These are phyloP conservation scores for Selenicereus undatus DNA, from an alignment of 148 eudicot species.

Conservation along the genomic window DNA sequence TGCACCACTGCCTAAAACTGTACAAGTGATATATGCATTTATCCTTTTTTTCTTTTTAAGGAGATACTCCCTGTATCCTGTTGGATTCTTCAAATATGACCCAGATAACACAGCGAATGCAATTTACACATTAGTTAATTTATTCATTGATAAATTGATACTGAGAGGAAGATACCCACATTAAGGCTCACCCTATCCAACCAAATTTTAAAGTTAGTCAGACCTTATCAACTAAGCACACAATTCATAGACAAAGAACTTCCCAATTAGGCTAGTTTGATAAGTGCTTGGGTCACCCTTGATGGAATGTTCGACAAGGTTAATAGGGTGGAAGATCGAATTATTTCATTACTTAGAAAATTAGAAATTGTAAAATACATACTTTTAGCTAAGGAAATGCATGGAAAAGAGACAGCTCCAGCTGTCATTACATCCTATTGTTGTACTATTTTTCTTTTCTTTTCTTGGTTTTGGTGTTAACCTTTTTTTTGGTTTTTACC, in stretches of 20 bases:
- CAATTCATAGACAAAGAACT: not conserved
- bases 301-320: not conserved
- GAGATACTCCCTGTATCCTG: no score
- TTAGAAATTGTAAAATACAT: no score
- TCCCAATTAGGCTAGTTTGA: not conserved
- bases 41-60: no score
- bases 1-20: not conserved
- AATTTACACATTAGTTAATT: not conserved
- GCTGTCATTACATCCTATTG: not conserved
- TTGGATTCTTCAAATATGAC: no score
- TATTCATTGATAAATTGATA: not conserved
- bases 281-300: not conserved
- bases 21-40: not conserved
- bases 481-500: not conserved
- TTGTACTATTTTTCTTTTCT: not conserved
- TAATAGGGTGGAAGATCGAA: not conserved
- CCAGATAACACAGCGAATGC: not conserved
- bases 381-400: not conserved
- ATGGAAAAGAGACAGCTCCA: not conserved
- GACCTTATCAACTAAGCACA: not conserved
- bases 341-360: not conserved
- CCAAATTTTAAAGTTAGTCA: not conserved
- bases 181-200: not conserved
- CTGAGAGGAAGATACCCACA: not conserved
- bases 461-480: not conserved